Evolutionary conservation across 1,284 basidiomycete genomes (phyloP).

Genomic region (Austroboletus niveus): DNA sequence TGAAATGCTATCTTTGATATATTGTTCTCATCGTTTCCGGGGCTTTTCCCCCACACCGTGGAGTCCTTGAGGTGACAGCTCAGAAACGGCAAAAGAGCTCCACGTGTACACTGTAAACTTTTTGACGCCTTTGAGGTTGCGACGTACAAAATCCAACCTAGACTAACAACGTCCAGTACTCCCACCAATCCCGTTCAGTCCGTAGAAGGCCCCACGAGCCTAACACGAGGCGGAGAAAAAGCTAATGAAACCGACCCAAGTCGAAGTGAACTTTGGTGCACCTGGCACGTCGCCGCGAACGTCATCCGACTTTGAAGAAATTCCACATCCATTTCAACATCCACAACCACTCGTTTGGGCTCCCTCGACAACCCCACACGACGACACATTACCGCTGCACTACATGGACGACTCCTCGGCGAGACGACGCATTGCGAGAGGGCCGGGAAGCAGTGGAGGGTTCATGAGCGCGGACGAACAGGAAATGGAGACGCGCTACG

Average conservation of each 20-base stretch:
- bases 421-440: slow-evolving; percentile 55
- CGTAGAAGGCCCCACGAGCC: slow-evolving; percentile 7
- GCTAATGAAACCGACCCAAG: slow-evolving; percentile 63
- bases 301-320: slow-evolving; percentile 71
- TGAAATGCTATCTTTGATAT: slow-evolving; percentile 7
- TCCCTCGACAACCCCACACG: slow-evolving; percentile 32
- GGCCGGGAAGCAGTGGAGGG: slow-evolving; percentile 38
- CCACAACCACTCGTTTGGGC: slow-evolving; percentile 35
- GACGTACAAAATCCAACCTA: background rate
- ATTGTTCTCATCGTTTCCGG: slow-evolving; percentile 4
- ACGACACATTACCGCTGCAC: slow-evolving; percentile 65
- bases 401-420: slow-evolving; percentile 72
- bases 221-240: slow-evolving; percentile 15
- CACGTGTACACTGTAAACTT: slow-evolving; percentile 11
- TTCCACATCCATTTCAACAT: slow-evolving; percentile 52
- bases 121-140: no score
- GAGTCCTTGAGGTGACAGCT: background rate
- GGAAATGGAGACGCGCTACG: slow-evolving; percentile 40
- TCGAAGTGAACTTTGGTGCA: slow-evolving; percentile 68
- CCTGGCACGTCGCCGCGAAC: slow-evolving; percentile 41
- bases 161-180: background rate
- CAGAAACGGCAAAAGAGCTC: slow-evolving; percentile 5
- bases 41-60: background rate
- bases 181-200: slow-evolving; percentile 1
- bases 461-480: slow-evolving; percentile 38